Base-by-base conservation (phyloP, 768 basidiomycete genomes). In the Coprinopsis strossmayeri region DNA sequence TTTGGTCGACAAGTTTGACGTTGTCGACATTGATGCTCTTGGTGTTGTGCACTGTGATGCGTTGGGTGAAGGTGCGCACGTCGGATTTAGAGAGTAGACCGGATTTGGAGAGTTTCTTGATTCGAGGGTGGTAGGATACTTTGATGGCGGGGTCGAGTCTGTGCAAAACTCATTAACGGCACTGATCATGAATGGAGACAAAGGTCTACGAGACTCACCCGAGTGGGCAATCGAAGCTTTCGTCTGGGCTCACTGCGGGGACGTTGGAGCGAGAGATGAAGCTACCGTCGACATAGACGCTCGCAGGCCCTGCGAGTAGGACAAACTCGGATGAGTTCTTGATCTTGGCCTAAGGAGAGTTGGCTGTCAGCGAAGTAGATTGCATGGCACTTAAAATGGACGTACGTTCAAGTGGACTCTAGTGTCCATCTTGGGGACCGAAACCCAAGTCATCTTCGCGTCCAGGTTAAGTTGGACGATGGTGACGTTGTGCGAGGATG, bases 231-330 rank as follows among this genome's bases (percentile, higher is more conserved):
- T 66, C 62, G 49, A 74, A 74, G 35, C 53, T 64, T 50, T 71
- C 72, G 30, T 64, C 57, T 0, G 72, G 69, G 27, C 65, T 65
- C 9, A 69, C 69, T 0, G 52, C 44, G 2, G 66, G 64, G 5
- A 74, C 49, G n/a, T 44, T 42, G 1, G 68, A 65, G 7, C 61
- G 57, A 17, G 69, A 64, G 5, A 68, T 70, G 56, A 71, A 72
- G 49, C 65, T 69, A 5, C 71, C 69, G 46, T 73, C 68, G 1
- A 73, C 67, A 47, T 69, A 71, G 24, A 72, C 59, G 43, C 62
- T 70, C 0, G 66, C 67, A 1, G 46, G 53, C 0, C 72, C 72
- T 1, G 48, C 52, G 12, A 72, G 54, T 5, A 73, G 55, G 1
- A 68, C 63, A 41, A 66, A 71, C 30, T 71, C 65, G 0, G 69